phyloP scores from a whole-genome alignment of 2,329 filamentous ascomycete genomes.

The Trichoderma arundinaceum region DNA sequence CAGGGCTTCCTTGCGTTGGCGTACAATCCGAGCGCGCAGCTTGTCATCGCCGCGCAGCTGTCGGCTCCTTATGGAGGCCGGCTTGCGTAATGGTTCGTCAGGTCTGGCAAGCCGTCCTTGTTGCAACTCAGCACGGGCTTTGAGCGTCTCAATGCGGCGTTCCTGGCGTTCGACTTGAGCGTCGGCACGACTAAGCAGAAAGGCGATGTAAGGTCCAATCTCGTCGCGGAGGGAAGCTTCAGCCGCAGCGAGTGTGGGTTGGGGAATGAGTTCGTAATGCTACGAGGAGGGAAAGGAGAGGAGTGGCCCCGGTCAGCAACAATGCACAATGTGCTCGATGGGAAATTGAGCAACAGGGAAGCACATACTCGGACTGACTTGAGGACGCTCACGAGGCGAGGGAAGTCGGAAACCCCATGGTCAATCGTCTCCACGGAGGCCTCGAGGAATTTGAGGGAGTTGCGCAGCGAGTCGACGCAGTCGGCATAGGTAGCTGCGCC shows the following conservation, averaged over 20 bases:
- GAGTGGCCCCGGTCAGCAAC: conserved; percentile 23
- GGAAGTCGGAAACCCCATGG: conserved; percentile 63
- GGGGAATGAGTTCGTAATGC: conserved; percentile 93
- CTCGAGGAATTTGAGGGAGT: conserved; percentile 65
- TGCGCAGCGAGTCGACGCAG: conserved; percentile 65
- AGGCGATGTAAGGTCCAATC: conserved; percentile 83
- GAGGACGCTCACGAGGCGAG: conserved; percentile 60
- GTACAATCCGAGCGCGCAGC: conserved; percentile 63
- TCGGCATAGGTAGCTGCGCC: conserved; percentile 54
- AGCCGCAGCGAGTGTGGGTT: conserved; percentile 79
- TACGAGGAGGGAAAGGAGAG: conserved; percentile 44
- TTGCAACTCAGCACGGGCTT: conserved; percentile 82
- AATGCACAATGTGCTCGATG: not conserved
- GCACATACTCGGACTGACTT: conserved; percentile 61
- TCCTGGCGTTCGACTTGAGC: conserved; percentile 82
- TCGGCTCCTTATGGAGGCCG: conserved; percentile 31
- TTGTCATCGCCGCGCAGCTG: conserved; percentile 60
- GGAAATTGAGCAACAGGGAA: conserved; percentile 1
- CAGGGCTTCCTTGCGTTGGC: conserved; percentile 82
- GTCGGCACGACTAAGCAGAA: conserved; percentile 80
- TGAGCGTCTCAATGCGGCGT: conserved; percentile 80
- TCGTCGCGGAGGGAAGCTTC: conserved; percentile 86
- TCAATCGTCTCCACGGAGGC: conserved; percentile 64
- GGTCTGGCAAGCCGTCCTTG: conserved; percentile 65
- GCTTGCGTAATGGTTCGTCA: conserved; percentile 31